phyloP scores from a whole-genome alignment of 1,139 yeast genomes.

The Arxiozyma slooffiae region DNA sequence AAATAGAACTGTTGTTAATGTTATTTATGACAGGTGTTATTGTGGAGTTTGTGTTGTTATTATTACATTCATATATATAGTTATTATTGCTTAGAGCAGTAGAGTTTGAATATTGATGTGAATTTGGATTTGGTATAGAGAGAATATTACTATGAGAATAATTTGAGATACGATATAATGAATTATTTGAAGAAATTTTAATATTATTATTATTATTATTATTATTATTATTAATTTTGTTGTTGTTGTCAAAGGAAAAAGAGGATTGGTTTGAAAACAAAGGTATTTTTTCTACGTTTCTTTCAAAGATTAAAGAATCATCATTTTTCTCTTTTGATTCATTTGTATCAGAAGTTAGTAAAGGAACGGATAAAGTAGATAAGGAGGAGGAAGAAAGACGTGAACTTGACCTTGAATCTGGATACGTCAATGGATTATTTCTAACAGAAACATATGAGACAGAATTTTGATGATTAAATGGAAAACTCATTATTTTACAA shows the following conservation, averaged over 20 bases:
- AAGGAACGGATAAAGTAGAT: not conserved
- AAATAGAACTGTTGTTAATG: not conserved
- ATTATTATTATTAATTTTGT: not conserved
- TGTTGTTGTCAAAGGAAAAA: not conserved
- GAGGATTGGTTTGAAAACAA: not conserved
- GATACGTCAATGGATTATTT: not conserved
- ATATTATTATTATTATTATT: not conserved
- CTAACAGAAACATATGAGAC: not conserved
- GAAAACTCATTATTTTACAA: not conserved
- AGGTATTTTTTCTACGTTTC: constrained; percentile 50
- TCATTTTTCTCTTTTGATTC: constrained; percentile 3
- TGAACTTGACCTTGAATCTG: not conserved
- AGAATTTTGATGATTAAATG: not conserved
- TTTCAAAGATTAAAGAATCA: constrained; percentile 42
- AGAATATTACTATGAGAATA: constrained; percentile 2
- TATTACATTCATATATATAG: not conserved
- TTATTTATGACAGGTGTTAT: not conserved
- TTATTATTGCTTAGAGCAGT: not conserved
- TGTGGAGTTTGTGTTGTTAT: not conserved
- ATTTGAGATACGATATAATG: not conserved
- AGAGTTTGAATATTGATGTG: not conserved
- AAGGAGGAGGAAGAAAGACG: not conserved
- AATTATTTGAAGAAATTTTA: not conserved
- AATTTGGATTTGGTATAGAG: not conserved
- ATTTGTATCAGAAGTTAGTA: not conserved